Evolutionary conservation across 768 basidiomycete species (phyloP).

Genomic region (Boletus speciosus): DNA sequence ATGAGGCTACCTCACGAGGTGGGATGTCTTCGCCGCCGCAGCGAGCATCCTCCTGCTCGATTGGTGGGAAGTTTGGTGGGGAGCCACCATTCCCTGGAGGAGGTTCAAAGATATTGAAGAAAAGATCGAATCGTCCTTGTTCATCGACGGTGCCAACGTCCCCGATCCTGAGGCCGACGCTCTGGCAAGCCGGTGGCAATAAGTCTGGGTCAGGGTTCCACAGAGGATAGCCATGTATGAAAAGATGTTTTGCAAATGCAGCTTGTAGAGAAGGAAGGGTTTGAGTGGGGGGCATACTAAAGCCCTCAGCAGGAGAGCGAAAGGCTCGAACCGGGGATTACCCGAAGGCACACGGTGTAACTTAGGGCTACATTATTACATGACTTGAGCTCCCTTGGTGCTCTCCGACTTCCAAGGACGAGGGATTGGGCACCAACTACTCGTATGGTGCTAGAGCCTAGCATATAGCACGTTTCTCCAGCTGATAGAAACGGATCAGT

Average conservation of each 20-base stretch:
- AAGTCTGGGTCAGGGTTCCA: background rate
- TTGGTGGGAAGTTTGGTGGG: background rate
- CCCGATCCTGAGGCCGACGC: background rate
- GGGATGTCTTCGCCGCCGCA: background rate
- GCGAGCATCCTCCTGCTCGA: background rate
- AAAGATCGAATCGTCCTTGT: background rate
- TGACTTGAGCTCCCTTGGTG: background rate
- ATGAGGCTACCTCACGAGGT: background rate
- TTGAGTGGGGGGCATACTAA: too few relatives aligned
- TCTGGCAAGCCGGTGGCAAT: background rate
- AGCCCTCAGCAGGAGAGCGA: too few relatives aligned
- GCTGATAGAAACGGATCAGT: background rate
- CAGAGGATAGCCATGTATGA: background rate
- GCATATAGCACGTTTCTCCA: background rate
- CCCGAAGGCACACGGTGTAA: too few relatives aligned
- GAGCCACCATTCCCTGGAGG: background rate
- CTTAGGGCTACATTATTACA: too few relatives aligned
- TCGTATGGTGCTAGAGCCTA: background rate
- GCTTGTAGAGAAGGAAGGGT: background rate
- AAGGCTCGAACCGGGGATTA: too few relatives aligned
- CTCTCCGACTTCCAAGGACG: slow-evolving; percentile 6
- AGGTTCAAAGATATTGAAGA: background rate
- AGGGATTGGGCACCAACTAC: slow-evolving; percentile 1
- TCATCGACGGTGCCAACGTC: background rate
- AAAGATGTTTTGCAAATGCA: background rate